Base-by-base conservation (phyloP, 805 yeast species). In the Tetrapisispora taiwanensis region DNA sequence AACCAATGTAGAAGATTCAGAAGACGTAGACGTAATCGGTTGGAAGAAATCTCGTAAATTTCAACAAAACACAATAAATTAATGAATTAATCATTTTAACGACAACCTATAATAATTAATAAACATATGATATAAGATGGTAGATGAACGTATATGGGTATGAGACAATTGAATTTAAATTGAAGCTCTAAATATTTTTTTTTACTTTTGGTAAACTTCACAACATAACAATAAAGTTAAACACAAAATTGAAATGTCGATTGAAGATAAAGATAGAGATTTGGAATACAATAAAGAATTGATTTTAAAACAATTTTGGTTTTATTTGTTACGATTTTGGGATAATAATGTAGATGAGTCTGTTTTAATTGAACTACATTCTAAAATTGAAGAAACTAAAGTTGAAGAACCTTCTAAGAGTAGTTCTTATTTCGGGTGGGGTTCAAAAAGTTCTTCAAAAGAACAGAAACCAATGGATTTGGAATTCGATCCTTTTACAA, bases 201-300 rank as follows among this genome's bases (percentile, higher is more conserved):
- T n/a, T n/a, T n/a, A n/a, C n/a, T n/a, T n/a, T n/a, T n/a, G n/a
- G n/a, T n/a, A n/a, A n/a, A n/a, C n/a, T n/a, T n/a, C n/a, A n/a
- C n/a, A n/a, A n/a, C n/a, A n/a, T n/a, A n/a, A n/a, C n/a, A n/a
- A n/a, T n/a, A n/a, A n/a, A n/a, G n/a, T n/a, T n/a, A n/a, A n/a
- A n/a, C n/a, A n/a, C n/a, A n/a, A n/a, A n/a, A n/a, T 19, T 33
- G 9, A 2, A 22, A 39, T 39, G 30, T 20, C 7, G 12, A 15
- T 9, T 4, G 30, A 26, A 27, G 40, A 42, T 19, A 22, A 24
- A 13, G 36, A 36, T 20, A 26, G 26, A 12, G 10, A 13, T 7
- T 26, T 44, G 24, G 33, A 30, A 13, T 5, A n/a, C 6, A 10
- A 33, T 5, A 34, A 59, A 55, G 58, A 58, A 50, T 34, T 45